These are phyloP conservation scores for Scopulariopsis brevicaulis DNA, from an alignment of 2,329 filamentous ascomycete species.

Conservation along the genomic window DNA sequence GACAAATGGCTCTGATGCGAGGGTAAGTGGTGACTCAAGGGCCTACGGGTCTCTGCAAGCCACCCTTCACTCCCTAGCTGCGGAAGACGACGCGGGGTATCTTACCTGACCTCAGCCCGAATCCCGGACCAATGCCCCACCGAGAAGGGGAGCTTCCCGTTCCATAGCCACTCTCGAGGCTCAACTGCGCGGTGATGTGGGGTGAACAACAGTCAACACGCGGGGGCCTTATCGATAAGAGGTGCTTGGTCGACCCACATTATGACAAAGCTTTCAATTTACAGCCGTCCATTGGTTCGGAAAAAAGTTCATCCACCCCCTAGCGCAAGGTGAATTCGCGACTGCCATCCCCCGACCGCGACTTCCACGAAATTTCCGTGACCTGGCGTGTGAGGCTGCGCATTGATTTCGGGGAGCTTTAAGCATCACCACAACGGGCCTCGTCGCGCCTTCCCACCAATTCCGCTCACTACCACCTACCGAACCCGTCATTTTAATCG, in stretches of 20 bases:
- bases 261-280: not conserved
- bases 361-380: conserved; percentile 26
- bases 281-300: conserved; percentile 8
- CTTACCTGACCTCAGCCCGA: not conserved
- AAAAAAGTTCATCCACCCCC: conserved; percentile 21
- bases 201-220: not conserved
- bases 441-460: not conserved
- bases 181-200: not conserved
- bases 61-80: not conserved
- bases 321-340: conserved; percentile 31
- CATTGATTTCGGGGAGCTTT: not conserved
- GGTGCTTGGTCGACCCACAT: not conserved
- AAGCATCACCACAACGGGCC: not conserved
- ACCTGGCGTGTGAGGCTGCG: not conserved
- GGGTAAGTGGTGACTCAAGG: no score
- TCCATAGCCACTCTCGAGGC: not conserved
- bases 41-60: not conserved
- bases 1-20: no score
- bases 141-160: not conserved
- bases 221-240: not conserved
- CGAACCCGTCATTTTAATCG: not conserved
- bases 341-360: conserved; percentile 24
- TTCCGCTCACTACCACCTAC: not conserved
- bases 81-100: not conserved
- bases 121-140: not conserved